Evolutionary conservation across 257 asterid genomes (phyloP).

Genomic region (Handroanthus guayacan): DNA sequence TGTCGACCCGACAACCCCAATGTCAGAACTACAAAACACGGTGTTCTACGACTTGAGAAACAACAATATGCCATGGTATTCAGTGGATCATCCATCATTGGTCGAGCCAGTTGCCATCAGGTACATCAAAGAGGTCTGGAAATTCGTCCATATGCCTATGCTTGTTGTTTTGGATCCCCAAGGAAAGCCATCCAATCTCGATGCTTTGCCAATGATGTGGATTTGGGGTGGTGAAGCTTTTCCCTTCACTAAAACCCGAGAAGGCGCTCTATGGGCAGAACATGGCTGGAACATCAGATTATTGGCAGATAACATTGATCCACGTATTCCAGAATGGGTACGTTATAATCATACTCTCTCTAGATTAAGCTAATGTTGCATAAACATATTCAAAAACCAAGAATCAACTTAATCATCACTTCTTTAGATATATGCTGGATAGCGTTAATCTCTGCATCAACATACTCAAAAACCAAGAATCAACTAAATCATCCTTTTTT

Average conservation of each 20-base stretch:
- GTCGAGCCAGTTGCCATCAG: slow-evolving; percentile 67
- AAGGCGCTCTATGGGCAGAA: slow-evolving; percentile 71
- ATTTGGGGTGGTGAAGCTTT: slow-evolving; percentile 89
- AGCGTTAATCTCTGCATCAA: too few species aligned
- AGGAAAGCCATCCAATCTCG: slow-evolving; percentile 67
- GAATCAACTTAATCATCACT: too few species aligned
- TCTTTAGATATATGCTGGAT: too few species aligned
- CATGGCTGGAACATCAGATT: slow-evolving; percentile 69
- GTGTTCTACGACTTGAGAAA: slow-evolving; percentile 54
- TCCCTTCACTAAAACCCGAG: slow-evolving; percentile 73
- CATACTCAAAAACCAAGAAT: too few species aligned
- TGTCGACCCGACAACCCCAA: slow-evolving; percentile 42
- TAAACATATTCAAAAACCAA: too few species aligned
- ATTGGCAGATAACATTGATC: slow-evolving; percentile 72
- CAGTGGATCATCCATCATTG: slow-evolving; percentile 68
- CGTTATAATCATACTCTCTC: too few species aligned
- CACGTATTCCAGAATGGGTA: slow-evolving; percentile 72
- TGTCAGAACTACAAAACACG: slow-evolving; percentile 37
- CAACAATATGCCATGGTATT: slow-evolving; percentile 82
- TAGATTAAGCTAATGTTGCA: neutral
- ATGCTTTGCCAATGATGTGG: slow-evolving; percentile 94
- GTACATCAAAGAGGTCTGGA: slow-evolving; percentile 66
- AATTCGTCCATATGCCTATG: slow-evolving; percentile 68
- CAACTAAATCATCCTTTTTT: too few species aligned
- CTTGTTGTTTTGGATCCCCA: slow-evolving; percentile 84